Evolutionary conservation across 1,284 basidiomycete species (phyloP), one percentile per base, ranked within the genome.

Genomic region (Exobasidium cylindrosporum): DNA sequence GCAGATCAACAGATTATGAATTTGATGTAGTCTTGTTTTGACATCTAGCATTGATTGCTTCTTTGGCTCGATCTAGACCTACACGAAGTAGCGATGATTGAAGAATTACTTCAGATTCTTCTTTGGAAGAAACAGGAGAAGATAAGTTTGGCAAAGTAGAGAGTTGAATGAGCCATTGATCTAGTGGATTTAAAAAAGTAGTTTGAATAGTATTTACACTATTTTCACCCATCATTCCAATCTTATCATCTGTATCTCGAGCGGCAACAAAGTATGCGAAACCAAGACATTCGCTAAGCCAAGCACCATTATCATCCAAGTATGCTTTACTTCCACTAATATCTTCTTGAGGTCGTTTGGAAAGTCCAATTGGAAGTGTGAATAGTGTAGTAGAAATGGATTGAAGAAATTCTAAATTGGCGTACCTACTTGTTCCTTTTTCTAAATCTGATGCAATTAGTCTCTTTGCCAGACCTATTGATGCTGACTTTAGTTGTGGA

Each of bases 401-500:
- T 2, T n/a, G 21, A 35, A 55, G n/a, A 29, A 55, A 55, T 13
- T 29, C 32, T 55, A 14, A 17, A 24, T 55, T 55, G 53, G 24
- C 28, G 3, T 55, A 21, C 5, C 47, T 23, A 13, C 26, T 54
- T 35, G 14, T 44, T 21, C 24, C 43, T 5, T 24, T 43, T 21
- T n/a, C 47, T 13, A 61, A 49, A 11, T 59, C 24, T 24, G 43
- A 40, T 13, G 24, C 49, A 29, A 58, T 26, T 24, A 61, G 24
- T 24, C 56, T 44, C 21, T 54, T 21, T 32, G 46, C 23, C 14
- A 62, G 57, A 23, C 45, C 57, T 14, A 62, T 17, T 14, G 26
- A 10, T 5, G 61, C 72, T 29, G 66, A 63, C 0, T 63, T 65
- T 50, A 74, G 29, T 56, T 74, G 72, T 3, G 66, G 56, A 59